Evolutionary conservation across 2,329 filamentous ascomycete species (phyloP), one percentile per base, ranked within the genome.

Genomic region (Penicillium nordicum): DNA sequence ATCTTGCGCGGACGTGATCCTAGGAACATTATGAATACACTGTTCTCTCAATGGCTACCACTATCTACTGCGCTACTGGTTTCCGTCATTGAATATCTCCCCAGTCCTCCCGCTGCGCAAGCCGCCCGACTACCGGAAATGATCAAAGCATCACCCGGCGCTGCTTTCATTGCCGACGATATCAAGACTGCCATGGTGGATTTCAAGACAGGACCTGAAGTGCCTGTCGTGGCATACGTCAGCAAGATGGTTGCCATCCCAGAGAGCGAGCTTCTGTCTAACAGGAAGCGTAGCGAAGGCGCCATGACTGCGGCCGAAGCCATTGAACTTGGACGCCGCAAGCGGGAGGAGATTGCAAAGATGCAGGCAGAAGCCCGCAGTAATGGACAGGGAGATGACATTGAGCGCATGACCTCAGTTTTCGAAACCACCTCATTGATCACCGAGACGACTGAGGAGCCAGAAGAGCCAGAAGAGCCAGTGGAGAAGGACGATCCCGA

Each of bases 201-300:
- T 0, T 97, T 96, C 70, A 89, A 89, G 67, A 84, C 84, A 4
- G 81, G 80, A 0, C 80, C 83, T 38, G 81, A 86, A 0, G 88
- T 89, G 55, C 92, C 93, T 0, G 86, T 96, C 0, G 90, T 99
- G 1, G 93, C 90, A 9, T 99, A 96, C 63, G 90, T 99, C 58
- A 97, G 93, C 76, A 99, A 99, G 73, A 97, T 99, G 92, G 90
- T 97, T 1, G 94, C 94, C 0, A 82, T 99, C 12, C 93, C 92
- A 0, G 90, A 95, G 68, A 97, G 90, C 73, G 93, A 99, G 66
- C 79, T 99, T 5, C 89, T 90, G 0, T 85, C 93, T 50, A 96
- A 96, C 72, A 74, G 73, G 23, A 95, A 88, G 73, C 83, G 90
- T 44, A 82, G 85, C 16, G 87, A 88, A 0, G 86, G 77, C 21